phyloP scores from a whole-genome alignment of 1,284 basidiomycete species.

The Fistulinella staudtii region DNA sequence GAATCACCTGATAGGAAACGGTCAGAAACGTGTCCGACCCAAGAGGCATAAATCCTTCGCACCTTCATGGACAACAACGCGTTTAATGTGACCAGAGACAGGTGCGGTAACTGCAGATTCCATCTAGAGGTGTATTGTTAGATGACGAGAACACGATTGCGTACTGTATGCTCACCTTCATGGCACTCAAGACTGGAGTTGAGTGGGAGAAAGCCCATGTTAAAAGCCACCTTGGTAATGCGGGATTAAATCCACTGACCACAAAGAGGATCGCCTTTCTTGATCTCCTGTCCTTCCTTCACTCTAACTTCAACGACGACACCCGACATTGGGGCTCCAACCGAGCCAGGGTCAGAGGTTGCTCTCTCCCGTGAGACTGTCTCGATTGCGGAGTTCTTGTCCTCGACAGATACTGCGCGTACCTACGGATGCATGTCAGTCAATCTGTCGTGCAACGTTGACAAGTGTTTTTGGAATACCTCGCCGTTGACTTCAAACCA shows the following conservation, averaged over 20 bases:
- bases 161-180: constrained; percentile 62
- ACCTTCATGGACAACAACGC: constrained; percentile 87
- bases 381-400: constrained; percentile 95
- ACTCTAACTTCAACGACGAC: constrained; percentile 97
- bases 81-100: constrained; percentile 92
- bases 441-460: constrained; percentile 8
- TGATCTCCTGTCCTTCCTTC: constrained; percentile 95
- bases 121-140: constrained; percentile 61
- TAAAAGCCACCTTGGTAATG: neutral
- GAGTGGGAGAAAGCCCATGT: constrained; percentile 7
- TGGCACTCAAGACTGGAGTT: constrained; percentile 73
- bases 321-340: constrained; percentile 96
- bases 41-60: constrained; percentile 9
- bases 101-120: constrained; percentile 95
- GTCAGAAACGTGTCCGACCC: neutral
- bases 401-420: constrained; percentile 91
- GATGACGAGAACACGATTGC: constrained; percentile 7
- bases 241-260: constrained; percentile 44
- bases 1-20: constrained; percentile 62
- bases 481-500: constrained; percentile 99
- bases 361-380: constrained; percentile 94
- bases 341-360: constrained; percentile 87
- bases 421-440: constrained; percentile 44
- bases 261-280: constrained; percentile 93
- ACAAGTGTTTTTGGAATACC: constrained; percentile 40